These are phyloP conservation scores for Hypomontagnella monticulosa DNA, from an alignment of 495 filamentous ascomycete genomes.

Conservation along the genomic window DNA sequence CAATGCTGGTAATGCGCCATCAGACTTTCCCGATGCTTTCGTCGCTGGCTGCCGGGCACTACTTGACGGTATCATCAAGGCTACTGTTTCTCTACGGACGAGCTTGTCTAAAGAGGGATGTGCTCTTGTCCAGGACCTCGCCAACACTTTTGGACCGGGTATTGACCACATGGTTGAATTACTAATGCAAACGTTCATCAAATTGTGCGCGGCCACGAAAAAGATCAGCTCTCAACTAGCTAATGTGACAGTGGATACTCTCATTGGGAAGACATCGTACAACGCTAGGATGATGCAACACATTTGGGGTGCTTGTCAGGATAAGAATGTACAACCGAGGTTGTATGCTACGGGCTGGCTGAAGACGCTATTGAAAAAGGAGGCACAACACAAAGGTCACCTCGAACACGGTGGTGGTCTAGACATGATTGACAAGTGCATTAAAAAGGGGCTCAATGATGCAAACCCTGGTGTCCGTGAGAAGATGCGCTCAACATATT, in stretches of 20 bases:
- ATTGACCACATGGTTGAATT: constrained; percentile 92
- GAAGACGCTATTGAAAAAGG: constrained; percentile 78
- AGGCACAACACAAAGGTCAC: constrained; percentile 78
- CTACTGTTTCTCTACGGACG: constrained; percentile 84
- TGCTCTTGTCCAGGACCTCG: constrained; percentile 85
- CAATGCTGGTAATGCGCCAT: constrained; percentile 82
- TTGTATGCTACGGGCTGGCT: constrained; percentile 84
- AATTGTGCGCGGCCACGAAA: constrained; percentile 85
- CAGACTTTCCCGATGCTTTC: constrained; percentile 76
- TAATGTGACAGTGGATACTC: constrained; percentile 75
- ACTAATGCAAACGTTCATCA: constrained; percentile 87
- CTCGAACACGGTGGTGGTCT: constrained; percentile 85
- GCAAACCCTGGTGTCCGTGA: constrained; percentile 88
- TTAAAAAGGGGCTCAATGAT: constrained; percentile 86
- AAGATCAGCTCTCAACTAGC: constrained; percentile 86
- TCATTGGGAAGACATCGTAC: constrained; percentile 82
- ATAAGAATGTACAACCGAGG: constrained; percentile 90
- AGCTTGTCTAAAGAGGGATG: constrained; percentile 88
- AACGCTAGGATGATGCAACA: constrained; percentile 83
- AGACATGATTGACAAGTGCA: constrained; percentile 83
- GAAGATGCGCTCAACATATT: constrained; percentile 83
- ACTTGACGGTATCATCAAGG: constrained; percentile 91
- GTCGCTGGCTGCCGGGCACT: constrained; percentile 73
- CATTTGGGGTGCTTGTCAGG: constrained; percentile 78
- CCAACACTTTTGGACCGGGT: constrained; percentile 74